Evolutionary conservation across 2,329 filamentous ascomycete species (phyloP).

Genomic region (Sporothrix inflata): DNA sequence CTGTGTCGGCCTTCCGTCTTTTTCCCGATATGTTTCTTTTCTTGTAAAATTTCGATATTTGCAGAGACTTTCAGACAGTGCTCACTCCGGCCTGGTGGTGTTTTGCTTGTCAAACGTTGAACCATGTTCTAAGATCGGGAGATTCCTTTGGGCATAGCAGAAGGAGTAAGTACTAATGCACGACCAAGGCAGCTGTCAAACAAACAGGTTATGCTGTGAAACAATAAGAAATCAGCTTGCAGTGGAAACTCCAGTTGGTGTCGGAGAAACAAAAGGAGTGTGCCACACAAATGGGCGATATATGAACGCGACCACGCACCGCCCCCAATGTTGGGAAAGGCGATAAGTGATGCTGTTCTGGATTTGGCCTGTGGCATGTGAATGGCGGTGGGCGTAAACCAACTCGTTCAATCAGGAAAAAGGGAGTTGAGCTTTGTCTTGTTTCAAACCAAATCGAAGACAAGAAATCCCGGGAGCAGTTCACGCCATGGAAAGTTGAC

Average conservation of each 20-base stretch:
- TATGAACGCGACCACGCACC: background rate
- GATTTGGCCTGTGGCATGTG: background rate
- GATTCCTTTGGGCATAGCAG: background rate
- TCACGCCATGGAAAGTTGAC: slow-evolving; percentile 11
- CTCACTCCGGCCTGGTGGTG: background rate
- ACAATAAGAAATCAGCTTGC: background rate
- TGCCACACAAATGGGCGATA: background rate
- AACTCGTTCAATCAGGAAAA: background rate
- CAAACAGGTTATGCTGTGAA: slow-evolving; percentile 1
- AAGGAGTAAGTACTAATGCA: background rate
- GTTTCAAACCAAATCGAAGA: background rate
- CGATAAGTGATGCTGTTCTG: slow-evolving; percentile 3
- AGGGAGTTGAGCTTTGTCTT: background rate
- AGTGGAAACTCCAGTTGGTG: background rate
- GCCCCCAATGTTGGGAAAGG: background rate
- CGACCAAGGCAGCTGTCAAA: background rate
- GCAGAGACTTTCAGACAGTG: background rate
- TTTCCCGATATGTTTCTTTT: background rate
- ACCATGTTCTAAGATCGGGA: background rate
- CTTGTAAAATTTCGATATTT: background rate
- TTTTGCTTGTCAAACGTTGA: background rate
- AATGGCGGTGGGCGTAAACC: background rate
- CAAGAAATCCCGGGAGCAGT: background rate
- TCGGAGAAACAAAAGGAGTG: background rate
- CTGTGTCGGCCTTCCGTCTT: no score